phyloP scores from a whole-genome alignment of 2,329 filamentous ascomycete genomes.

The Aspergillus cejpii region DNA sequence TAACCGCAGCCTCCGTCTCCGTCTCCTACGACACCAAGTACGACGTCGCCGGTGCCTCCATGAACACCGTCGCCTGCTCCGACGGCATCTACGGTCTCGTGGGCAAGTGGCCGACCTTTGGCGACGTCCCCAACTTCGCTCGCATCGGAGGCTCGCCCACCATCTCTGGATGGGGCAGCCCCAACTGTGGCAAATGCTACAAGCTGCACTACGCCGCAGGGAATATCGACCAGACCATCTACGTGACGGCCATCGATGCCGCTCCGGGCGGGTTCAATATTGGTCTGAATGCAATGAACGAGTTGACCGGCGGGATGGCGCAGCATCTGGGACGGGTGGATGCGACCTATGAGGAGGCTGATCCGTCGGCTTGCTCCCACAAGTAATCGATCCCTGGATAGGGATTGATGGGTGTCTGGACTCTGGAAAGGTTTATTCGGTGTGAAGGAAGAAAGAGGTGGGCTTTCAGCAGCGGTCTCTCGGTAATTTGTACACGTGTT shows the following conservation, averaged over 20 bases:
- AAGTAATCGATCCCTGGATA: not conserved
- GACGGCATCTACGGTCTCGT: constrained; percentile 33
- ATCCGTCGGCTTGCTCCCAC: constrained; percentile 12
- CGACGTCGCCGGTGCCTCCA: constrained; percentile 52
- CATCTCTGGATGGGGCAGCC: constrained; percentile 43
- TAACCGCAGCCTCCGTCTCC: constrained; percentile 24
- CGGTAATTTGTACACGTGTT: too few species aligned
- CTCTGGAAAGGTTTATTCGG: not conserved
- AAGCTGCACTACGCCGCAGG: constrained; percentile 42
- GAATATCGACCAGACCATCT: constrained; percentile 38
- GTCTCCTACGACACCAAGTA: constrained; percentile 69
- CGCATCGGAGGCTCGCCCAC: constrained; percentile 46
- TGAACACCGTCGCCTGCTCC: constrained; percentile 48
- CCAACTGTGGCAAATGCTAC: constrained; percentile 50
- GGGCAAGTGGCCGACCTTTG: constrained; percentile 36
- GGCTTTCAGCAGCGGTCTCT: too few species aligned
- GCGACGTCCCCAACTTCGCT: constrained; percentile 43
- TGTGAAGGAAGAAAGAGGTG: too few species aligned
- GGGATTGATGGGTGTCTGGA: not conserved
- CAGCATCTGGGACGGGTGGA: constrained; percentile 39
- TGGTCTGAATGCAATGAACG: constrained; percentile 44
- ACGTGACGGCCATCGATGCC: constrained; percentile 46
- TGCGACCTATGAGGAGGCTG: constrained; percentile 25
- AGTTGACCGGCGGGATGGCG: constrained; percentile 44
- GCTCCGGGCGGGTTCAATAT: constrained; percentile 46